Evolutionary conservation across 2,329 filamentous ascomycete genomes (phyloP).

Genomic region (Cladosporium sp.): DNA sequence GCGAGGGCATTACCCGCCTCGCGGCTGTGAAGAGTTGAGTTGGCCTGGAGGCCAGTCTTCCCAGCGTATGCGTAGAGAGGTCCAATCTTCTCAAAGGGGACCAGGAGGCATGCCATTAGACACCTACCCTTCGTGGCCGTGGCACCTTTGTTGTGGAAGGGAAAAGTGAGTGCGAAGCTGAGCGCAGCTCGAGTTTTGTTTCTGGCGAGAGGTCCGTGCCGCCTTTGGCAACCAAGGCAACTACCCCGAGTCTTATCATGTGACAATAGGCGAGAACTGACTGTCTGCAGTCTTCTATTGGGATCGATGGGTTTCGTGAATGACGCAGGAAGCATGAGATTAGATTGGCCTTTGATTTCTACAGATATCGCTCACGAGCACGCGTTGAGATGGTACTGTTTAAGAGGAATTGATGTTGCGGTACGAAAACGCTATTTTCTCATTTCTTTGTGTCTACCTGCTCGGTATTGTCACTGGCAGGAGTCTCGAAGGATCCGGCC

Average conservation of each 20-base stretch:
- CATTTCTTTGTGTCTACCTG: background rate
- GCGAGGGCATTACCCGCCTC: too few relatives aligned
- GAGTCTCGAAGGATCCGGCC: background rate
- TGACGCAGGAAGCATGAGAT: background rate
- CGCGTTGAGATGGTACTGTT: background rate
- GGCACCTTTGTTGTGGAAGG: too few relatives aligned
- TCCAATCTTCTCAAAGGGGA: too few relatives aligned
- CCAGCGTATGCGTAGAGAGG: too few relatives aligned
- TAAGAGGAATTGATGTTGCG: background rate
- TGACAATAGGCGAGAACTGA: background rate
- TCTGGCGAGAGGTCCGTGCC: background rate
- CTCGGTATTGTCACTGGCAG: background rate
- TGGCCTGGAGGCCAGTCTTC: too few relatives aligned
- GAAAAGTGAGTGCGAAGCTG: background rate
- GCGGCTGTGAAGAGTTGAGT: too few relatives aligned
- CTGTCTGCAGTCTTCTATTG: background rate
- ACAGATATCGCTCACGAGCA: background rate
- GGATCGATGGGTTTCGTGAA: background rate
- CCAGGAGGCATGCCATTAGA: too few relatives aligned
- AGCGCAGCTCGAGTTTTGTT: background rate
- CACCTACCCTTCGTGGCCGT: too few relatives aligned
- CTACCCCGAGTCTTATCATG: background rate
- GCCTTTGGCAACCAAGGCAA: background rate
- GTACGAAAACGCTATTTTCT: background rate
- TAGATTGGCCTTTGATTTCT: background rate